Evolutionary conservation across 352 stramenopile species (phyloP), one percentile per base, ranked within the genome.

Genomic region (Globisporangium viniferum): DNA sequence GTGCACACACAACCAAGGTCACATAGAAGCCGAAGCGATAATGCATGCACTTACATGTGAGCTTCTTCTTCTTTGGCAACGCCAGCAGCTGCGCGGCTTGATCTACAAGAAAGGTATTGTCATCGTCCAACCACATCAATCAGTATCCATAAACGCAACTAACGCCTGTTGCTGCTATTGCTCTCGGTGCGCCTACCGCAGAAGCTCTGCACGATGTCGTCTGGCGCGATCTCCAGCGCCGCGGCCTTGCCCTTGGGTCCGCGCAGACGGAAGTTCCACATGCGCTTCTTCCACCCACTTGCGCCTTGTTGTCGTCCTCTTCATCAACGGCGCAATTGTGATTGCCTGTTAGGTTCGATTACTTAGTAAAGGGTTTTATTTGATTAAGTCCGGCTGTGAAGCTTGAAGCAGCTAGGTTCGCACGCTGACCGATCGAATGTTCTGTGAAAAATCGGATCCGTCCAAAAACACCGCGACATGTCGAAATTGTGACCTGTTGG

Each of bases 221-320:
- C 73, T 3, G 82, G 76, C 15, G 76, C 67, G 55, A 92, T 70
- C 65, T 84, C 63, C 58, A 92, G 75, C 69, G 79, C 73, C 39
- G 81, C 74, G 18, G 79, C 70, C 73, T 88, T 82, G 46, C 86
- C 84, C 58, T 78, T 77, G 14, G 84, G 81, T 1, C 82, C 82
- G 12, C 84, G 82, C 27, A 94, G 59, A 49, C 84, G 86, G 36
- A 94, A 73, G 68, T 59, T 90, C 86, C 86, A 94, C 75, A 80
- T 88, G 46, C 31, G 31, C 12, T 58, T 4, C 2, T 22, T 51
- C 44, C 44, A 22, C 44, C 18, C 15, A 51, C 44, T 7, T 51
- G 44, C 18, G 18, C 5, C 14, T n/a, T 24, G 14, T 8, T 48
- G 41, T 49, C 5, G 44, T 51, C 18, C 44, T 51, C 7, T n/a